Base-by-base conservation (phyloP, 345 rosid genomes). In the Bruguiera gymnorhiza region DNA sequence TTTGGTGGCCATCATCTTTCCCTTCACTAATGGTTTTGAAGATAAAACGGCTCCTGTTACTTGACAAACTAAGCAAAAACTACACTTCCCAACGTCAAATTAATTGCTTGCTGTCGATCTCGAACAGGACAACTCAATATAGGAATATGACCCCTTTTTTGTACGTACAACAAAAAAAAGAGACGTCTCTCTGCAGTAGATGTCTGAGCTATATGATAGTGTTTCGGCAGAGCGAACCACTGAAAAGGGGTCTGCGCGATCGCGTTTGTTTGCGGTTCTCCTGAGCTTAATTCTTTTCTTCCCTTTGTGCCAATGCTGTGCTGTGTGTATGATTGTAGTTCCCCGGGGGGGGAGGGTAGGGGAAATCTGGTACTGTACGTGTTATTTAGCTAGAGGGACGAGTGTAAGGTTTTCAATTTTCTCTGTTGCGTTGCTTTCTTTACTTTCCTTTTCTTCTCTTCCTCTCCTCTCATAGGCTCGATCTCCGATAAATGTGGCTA, bases 401-500 rank as follows among this genome's bases (percentile, higher is more conserved):
- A 72, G 76, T 63, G 79, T 75, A 32, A 32, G 24, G 10, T 48
- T 46, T 65, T 50, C 37, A 21, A 1, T 5, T 54, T 36, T 32
- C 16, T 56, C 29, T 68, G 71, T 70, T 27, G 10, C 1, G 79
- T 78, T 76, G 83, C 81, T 83, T 78, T 80, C 80, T 61, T 67
- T 10, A 7, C 43, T 66, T 72, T 69, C 20, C 32, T 24, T 36
- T 55, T 32, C 50, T 54, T 30, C 64, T 63, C 15, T 20, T 64
- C 61, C 51, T 66, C 64, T n/a, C 48, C 72, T 23, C 70, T 70
- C 50, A 3, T 27, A 20, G 81, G 84, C 84, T 58, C 84, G 64
- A 68, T 21, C 37, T 34, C 76, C 86, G 19, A 83, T 71, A 76
- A 73, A 69, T 62, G 29, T 43, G 29, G 54, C 58, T 56, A 18